These are phyloP conservation scores for Juncus effusus DNA, from an alignment of 176 grass and related monocot genomes.

Conservation along the genomic window DNA sequence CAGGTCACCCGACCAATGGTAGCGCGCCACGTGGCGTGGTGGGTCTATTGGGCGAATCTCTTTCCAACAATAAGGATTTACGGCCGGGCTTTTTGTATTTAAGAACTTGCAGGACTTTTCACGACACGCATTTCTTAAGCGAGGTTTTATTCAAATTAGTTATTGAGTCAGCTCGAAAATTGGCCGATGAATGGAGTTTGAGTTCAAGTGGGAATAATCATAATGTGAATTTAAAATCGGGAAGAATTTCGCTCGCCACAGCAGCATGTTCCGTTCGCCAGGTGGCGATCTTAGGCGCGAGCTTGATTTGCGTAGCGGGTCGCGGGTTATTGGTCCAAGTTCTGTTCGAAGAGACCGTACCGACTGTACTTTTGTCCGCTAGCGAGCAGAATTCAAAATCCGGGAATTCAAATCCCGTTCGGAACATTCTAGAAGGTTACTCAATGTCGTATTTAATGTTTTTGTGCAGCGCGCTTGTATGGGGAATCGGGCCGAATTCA, in stretches of 20 bases:
- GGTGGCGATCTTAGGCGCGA: conserved; percentile 71
- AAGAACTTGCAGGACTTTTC: conserved; percentile 72
- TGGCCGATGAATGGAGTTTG: conserved; percentile 56
- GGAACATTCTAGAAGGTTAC: conserved; percentile 69
- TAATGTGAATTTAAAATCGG: conserved; percentile 50
- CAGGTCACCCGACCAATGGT: too few relatives aligned
- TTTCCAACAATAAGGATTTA: conserved; percentile 53
- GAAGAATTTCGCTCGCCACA: conserved; percentile 50
- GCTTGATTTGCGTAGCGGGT: conserved; percentile 78
- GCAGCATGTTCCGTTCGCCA: conserved; percentile 59
- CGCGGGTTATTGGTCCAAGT: conserved; percentile 67
- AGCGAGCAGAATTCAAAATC: conserved; percentile 11
- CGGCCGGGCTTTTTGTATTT: conserved; percentile 84
- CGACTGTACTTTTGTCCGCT: conserved; percentile 62
- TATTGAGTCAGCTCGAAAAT: conserved; percentile 57
- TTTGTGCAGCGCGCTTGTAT: conserved; percentile 62
- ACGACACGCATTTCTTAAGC: conserved; percentile 72
- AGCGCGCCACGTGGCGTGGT: conserved; percentile 50
- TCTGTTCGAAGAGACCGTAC: conserved; percentile 83
- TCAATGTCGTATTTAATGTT: conserved; percentile 88
- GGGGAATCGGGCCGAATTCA: conserved; percentile 47
- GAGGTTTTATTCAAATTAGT: conserved; percentile 84
- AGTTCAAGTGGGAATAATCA: conserved; percentile 35
- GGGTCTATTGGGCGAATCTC: conserved; percentile 64
- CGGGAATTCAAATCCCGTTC: conserved; percentile 41